phyloP scores from a whole-genome alignment of 306 rosid species.

The Albizia julibrissin region DNA sequence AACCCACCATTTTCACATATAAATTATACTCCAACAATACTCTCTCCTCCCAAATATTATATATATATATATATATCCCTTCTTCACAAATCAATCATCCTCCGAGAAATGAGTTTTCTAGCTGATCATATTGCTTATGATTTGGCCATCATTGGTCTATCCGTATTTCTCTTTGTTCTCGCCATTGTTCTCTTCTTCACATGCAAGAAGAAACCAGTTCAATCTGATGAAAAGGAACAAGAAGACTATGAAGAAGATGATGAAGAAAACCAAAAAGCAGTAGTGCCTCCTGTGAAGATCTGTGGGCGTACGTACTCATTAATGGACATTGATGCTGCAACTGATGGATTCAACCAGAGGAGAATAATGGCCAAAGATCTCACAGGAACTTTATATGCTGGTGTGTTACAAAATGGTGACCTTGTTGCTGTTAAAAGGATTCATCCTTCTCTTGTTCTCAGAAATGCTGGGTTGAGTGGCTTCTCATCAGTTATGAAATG shows the following conservation, averaged over 20 bases:
- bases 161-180: slow-evolving; percentile 56
- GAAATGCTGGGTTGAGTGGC: slow-evolving; percentile 69
- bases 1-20: neutral
- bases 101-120: slow-evolving; percentile 45
- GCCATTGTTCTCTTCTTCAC: slow-evolving; percentile 40
- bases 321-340: slow-evolving; percentile 64
- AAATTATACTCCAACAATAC: neutral
- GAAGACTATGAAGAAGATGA: neutral
- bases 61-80: neutral
- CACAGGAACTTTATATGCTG: slow-evolving; percentile 83
- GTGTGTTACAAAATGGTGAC: slow-evolving; percentile 41
- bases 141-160: slow-evolving; percentile 43
- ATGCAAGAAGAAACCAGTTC: slow-evolving; percentile 60
- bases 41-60: neutral
- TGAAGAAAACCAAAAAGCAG: slow-evolving; percentile 32
- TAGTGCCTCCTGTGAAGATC: slow-evolving; percentile 43
- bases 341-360: slow-evolving; percentile 72
- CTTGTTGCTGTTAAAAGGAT: slow-evolving; percentile 71
- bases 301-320: slow-evolving; percentile 54
- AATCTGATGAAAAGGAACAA: slow-evolving; percentile 29
- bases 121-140: slow-evolving; percentile 47
- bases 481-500: slow-evolving; percentile 59
- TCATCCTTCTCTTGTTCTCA: slow-evolving; percentile 66
- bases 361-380: slow-evolving; percentile 75
- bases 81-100: neutral